Conservation (phyloP, 345 rosid species). For the Euphorbia tirucalli region DNA sequence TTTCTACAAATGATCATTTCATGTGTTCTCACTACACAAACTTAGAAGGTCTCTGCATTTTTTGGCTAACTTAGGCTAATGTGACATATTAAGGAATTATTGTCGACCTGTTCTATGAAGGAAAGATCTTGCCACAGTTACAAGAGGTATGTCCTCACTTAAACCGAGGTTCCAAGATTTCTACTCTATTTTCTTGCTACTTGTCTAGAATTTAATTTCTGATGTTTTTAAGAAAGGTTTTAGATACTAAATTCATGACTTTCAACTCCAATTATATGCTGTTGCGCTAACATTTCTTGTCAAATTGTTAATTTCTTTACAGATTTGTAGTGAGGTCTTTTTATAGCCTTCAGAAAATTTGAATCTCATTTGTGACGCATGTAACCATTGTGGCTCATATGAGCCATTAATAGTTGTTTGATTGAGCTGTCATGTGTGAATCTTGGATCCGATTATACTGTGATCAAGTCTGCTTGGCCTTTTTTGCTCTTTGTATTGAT, state of each 20-base stretch:
- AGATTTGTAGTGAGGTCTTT: too few relatives aligned
- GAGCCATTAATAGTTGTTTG: too few relatives aligned
- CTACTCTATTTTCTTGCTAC: background rate
- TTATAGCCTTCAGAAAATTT: too few relatives aligned
- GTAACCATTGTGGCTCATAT: too few relatives aligned
- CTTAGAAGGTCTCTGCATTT: background rate
- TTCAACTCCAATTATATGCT: too few relatives aligned
- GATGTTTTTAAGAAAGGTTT: too few relatives aligned
- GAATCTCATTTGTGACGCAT: too few relatives aligned
- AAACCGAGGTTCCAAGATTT: background rate
- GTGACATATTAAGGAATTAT: constrained; percentile 49
- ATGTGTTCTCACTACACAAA: background rate
- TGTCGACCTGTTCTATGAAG: constrained; percentile 68
- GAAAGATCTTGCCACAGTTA: constrained; percentile 62
- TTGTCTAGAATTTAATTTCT: background rate
- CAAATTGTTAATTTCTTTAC: too few relatives aligned
- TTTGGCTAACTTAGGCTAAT: constrained; percentile 20
- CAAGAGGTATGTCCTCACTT: constrained; percentile 50
- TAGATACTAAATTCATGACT: too few relatives aligned
- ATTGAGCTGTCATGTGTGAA: too few relatives aligned
- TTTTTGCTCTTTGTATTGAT: background rate
- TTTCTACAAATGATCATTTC: background rate
- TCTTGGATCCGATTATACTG: background rate
- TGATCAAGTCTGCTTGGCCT: background rate
- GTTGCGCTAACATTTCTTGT: too few relatives aligned